Conservation (phyloP, 345 rosid species). For the Rhodomyrtus tomentosa region DNA sequence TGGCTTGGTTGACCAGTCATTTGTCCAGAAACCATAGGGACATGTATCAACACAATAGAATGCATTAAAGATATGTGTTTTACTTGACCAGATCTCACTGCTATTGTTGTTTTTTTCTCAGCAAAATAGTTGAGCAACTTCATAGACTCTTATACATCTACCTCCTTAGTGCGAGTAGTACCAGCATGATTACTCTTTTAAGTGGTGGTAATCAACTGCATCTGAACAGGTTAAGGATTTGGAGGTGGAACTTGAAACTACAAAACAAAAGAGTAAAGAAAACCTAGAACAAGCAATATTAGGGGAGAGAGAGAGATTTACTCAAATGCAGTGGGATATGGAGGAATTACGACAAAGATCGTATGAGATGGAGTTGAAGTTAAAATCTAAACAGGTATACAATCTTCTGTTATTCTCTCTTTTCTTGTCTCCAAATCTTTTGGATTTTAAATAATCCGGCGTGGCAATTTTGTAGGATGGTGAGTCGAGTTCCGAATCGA, state of each 20-base stretch:
- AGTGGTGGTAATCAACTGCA: neutral
- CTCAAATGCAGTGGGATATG: constrained; percentile 99
- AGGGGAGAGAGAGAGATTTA: constrained; percentile 76
- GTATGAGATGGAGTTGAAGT: constrained; percentile 82
- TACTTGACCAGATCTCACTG: neutral
- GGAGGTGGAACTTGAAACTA: constrained; percentile 87
- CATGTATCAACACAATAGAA: neutral
- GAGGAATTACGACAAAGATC: constrained; percentile 81
- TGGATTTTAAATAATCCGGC: neutral
- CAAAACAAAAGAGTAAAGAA: constrained; percentile 84
- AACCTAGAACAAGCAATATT: constrained; percentile 81
- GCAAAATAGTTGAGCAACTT: neutral
- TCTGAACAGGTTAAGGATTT: constrained; percentile 73
- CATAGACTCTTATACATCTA: neutral
- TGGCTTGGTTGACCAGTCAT: neutral
- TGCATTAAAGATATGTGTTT: neutral
- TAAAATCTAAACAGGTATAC: constrained; percentile 62
- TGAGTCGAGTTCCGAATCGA: constrained; percentile 21
- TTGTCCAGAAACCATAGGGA: neutral
- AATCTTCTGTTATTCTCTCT: neutral
- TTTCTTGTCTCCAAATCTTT: neutral
- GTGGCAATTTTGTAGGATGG: constrained; percentile 39
- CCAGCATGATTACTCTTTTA: neutral
- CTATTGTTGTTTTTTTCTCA: neutral
- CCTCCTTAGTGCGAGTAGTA: neutral